phyloP scores from a whole-genome alignment of 306 rosid species.

The Parietaria judaica region DNA sequence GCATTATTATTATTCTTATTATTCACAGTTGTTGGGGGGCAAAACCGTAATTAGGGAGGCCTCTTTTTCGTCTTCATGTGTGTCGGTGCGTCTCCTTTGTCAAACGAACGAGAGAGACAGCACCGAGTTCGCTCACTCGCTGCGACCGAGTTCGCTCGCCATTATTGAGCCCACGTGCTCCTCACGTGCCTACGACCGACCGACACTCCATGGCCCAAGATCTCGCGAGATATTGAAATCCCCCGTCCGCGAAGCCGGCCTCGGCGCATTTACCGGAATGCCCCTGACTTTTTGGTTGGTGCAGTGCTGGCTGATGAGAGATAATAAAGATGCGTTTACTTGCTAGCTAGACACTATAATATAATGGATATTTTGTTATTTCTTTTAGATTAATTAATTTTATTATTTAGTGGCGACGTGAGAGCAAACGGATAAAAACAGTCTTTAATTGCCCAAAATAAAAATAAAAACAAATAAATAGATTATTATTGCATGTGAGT shows the following conservation, averaged over 20 bases:
- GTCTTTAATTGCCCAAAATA: background rate
- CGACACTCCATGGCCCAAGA: background rate
- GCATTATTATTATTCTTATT: no score
- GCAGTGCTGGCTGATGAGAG: background rate
- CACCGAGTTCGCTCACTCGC: background rate
- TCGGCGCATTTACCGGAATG: background rate
- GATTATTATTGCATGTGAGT: background rate
- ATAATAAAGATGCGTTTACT: background rate
- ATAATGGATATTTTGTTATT: background rate
- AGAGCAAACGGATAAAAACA: background rate
- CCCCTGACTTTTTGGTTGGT: background rate
- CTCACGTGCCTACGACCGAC: constrained; percentile 1
- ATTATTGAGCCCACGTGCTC: background rate
- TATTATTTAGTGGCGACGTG: background rate
- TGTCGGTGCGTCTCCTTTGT: constrained; percentile 15
- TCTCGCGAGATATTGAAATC: constrained; percentile 10
- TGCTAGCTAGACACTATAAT: background rate
- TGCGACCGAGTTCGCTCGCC: background rate
- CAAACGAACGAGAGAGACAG: constrained; percentile 5
- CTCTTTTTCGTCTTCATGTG: background rate
- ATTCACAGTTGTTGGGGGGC: constrained; percentile 12
- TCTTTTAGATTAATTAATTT: no score
- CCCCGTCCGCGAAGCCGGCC: background rate
- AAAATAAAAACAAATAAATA: no score
- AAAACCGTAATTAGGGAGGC: background rate